Percentiles rank a stretch among this genome's conserved stretches.
Conservation (phyloP, 306 rosid species). For the Boehmeria nivea region DNA sequence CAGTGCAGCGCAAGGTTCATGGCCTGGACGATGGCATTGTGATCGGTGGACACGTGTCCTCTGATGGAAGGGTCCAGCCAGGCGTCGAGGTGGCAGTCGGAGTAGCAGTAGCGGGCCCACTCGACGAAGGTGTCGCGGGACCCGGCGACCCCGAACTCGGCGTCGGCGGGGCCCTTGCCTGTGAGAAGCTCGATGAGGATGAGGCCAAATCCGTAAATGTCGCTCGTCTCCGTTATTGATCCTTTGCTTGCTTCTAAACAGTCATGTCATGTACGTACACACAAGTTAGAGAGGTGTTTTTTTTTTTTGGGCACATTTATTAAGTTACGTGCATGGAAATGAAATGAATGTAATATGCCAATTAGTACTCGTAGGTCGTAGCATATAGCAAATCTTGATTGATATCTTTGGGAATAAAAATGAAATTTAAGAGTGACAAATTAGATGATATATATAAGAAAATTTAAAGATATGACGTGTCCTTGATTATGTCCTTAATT, state of each 20-base stretch:
- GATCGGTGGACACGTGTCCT: conserved; percentile 29
- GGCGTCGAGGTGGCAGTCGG: conserved; percentile 59
- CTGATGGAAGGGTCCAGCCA: conserved; percentile 61
- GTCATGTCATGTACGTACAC: too few species aligned
- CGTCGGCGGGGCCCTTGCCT: conserved; percentile 63
- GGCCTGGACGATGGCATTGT: conserved; percentile 54
- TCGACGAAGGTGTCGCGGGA: conserved; percentile 52
- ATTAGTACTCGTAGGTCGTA: background rate
- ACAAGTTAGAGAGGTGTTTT: too few species aligned
- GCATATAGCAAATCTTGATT: too few species aligned
- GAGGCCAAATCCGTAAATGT: conserved; percentile 64
- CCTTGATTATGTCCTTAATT: too few species aligned
- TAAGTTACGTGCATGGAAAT: conserved; percentile 24
- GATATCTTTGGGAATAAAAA: too few species aligned
- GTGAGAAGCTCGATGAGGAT: conserved; percentile 64
- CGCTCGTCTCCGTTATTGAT: conserved; percentile 52
- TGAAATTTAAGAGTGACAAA: too few species aligned
- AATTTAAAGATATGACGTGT: too few species aligned
- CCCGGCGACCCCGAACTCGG: conserved; percentile 39
- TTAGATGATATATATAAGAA: too few species aligned
- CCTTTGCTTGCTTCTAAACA: conserved; percentile 53
- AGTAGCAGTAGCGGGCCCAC: conserved; percentile 85
- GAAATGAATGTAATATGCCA: background rate
- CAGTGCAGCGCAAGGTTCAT: conserved; percentile 79
- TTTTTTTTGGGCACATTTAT: background rate